Conservation (phyloP, 805 yeast species). For the Debaryomyces prosopidis region DNA sequence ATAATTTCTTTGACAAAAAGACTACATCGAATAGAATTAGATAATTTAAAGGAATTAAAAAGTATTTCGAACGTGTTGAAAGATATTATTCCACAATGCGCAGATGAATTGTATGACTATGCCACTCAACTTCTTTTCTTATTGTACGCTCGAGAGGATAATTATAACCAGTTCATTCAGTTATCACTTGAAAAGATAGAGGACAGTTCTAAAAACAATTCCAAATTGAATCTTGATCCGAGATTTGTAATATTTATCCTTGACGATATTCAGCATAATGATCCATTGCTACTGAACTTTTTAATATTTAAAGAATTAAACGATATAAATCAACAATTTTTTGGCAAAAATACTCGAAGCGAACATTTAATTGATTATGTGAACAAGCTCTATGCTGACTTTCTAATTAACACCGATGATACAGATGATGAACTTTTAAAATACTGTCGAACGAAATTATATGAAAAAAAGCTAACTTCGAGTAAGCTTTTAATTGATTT, state of each 20-base stretch:
- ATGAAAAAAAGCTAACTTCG: constrained; percentile 1
- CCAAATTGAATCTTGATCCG: no score
- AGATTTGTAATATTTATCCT: no score
- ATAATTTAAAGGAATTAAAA: not conserved
- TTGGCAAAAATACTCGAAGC: no score
- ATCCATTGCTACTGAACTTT: no score
- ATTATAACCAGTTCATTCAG: not conserved
- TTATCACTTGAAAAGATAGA: not conserved
- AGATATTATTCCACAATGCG: not conserved
- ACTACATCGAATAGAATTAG: not conserved
- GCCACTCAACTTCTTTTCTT: constrained; percentile 4
- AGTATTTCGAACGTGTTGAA: not conserved
- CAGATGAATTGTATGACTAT: constrained; percentile 6
- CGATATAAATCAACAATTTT: no score
- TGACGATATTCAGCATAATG: no score
- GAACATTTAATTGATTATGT: not conserved
- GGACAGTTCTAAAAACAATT: not conserved
- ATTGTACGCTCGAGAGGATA: not conserved
- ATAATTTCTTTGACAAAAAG: not conserved
- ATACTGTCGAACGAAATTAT: not conserved
- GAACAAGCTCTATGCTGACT: not conserved
- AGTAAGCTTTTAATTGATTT: constrained; percentile 12
- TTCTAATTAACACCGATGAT: not conserved
- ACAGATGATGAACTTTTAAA: not conserved
- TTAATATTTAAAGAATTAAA: no score